Base-by-base conservation (phyloP, 345 rosid species). In the Eucalyptus grandis region DNA sequence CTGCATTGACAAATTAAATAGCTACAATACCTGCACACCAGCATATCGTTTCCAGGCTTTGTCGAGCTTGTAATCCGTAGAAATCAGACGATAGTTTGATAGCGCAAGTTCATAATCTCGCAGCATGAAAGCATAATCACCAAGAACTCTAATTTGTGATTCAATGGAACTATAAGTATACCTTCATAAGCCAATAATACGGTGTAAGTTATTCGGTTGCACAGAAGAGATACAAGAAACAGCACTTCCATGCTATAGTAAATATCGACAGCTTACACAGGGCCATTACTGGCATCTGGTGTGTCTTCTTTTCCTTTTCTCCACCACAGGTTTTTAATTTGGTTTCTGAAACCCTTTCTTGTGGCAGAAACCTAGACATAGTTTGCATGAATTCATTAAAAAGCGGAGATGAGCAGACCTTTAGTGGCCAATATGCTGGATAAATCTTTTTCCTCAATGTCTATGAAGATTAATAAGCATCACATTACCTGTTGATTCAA, bases 11-110 rank as follows among this genome's bases (percentile, higher is more conserved):
- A 88, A 88, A 86, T 86, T 86, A 34, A 86, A 86, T 30, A 58
- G 88, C 40, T 30, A 14, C 47, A 54, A 90, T 95, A 96, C 99
- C 99, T 98, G 99, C 88, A 96, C 98, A 85, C 99, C 99, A 88
- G 99, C 99, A 94, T 97, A 97, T 89, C 93, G 96, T 93, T 96
- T 97, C 99, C 99, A 98, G 83, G 99, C 99, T 94, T 98, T 97
- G 92, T 98, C 99, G 87, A 98, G 92, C 94, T 98, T 98, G 93
- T 96, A 98, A 94, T 98, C 99, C 37, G 99, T 98, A 47, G 99
- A 97, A 91, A 98, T 95, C 83, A 98, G 93, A 90, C 98, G 98
- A 93, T 97, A 97, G 93, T 97, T 98, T 72, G 99, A 96, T 90
- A 98, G 88, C 14, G 99, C 99, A 86, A 98, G 97, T 91, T 98